Evolutionary conservation across 495 filamentous ascomycete genomes (phyloP).

Genomic region (Neurospora tetrasperma): DNA sequence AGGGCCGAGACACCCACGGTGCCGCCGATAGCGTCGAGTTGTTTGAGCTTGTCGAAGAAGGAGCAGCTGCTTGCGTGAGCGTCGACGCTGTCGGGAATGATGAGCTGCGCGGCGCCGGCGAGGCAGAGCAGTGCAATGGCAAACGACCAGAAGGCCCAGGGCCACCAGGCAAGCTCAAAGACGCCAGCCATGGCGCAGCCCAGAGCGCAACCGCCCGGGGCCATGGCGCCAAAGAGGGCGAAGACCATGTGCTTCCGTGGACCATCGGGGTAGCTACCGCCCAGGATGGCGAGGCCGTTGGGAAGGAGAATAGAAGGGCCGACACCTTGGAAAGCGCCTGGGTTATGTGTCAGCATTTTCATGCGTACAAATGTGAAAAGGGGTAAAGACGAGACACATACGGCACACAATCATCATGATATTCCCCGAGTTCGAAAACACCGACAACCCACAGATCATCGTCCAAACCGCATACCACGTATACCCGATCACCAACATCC

Average conservation of each 20-base stretch:
- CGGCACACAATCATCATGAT: conserved; percentile 45
- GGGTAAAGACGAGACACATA: not conserved
- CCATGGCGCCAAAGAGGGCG: conserved; percentile 50
- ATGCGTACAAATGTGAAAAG: not conserved
- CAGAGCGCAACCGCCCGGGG: conserved; percentile 43
- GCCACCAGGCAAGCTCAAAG: conserved; percentile 52
- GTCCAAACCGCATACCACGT: conserved; percentile 51
- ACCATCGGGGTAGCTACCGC: conserved; percentile 42
- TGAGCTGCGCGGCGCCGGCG: conserved; percentile 28
- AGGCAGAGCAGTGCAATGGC: conserved; percentile 38
- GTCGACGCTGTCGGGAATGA: conserved; percentile 31
- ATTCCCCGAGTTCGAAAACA: conserved; percentile 24
- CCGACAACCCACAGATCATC: conserved; percentile 32
- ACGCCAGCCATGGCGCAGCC: conserved; percentile 42
- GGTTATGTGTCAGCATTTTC: not conserved
- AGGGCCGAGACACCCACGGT: conserved; percentile 44
- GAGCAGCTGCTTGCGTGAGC: conserved; percentile 12
- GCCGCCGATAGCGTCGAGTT: conserved; percentile 42
- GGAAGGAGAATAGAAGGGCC: conserved; percentile 52
- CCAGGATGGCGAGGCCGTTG: conserved; percentile 50
- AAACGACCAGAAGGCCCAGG: conserved; percentile 54
- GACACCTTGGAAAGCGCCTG: conserved; percentile 48
- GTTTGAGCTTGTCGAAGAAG: conserved; percentile 10
- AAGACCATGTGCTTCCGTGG: conserved; percentile 54
- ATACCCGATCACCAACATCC: conserved; percentile 46